phyloP scores from a whole-genome alignment of 1,139 yeast genomes.

The Hansenula anomala region DNA sequence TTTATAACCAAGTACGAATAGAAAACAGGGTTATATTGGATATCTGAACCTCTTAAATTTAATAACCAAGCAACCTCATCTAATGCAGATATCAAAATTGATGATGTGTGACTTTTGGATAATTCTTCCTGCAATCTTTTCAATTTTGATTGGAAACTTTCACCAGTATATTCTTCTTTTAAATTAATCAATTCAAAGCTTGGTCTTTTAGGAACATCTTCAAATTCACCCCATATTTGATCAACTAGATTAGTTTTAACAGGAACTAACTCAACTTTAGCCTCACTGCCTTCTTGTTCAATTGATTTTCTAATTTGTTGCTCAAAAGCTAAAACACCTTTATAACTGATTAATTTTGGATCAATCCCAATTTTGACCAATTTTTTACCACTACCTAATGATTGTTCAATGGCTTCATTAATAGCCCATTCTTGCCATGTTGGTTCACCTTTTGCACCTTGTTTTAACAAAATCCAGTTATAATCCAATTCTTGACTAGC shows the following conservation, averaged over 20 bases:
- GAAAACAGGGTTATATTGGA: slow-evolving; percentile 88
- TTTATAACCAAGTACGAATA: slow-evolving; percentile 70
- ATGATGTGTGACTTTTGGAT: slow-evolving; percentile 29
- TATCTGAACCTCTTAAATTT: slow-evolving; percentile 82
- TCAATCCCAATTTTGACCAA: slow-evolving; percentile 41
- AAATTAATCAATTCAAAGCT: slow-evolving; percentile 41
- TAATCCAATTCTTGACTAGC: slow-evolving; percentile 84
- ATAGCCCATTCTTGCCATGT: slow-evolving; percentile 90
- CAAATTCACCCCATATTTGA: slow-evolving; percentile 60
- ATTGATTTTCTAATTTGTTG: slow-evolving; percentile 26
- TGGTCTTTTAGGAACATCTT: slow-evolving; percentile 43
- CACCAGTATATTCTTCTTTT: slow-evolving; percentile 44
- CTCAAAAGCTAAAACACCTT: slow-evolving; percentile 33
- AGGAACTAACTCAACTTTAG: slow-evolving; percentile 57
- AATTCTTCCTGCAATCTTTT: slow-evolving; percentile 22
- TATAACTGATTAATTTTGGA: slow-evolving; percentile 64
- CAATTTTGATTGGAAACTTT: slow-evolving; percentile 36
- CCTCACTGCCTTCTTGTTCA: slow-evolving; percentile 23
- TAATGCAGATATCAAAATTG: slow-evolving; percentile 42
- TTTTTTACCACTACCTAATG: slow-evolving; percentile 31
- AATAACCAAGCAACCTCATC: slow-evolving; percentile 94
- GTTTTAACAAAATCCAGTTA: slow-evolving; percentile 83
- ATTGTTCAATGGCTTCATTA: slow-evolving; percentile 54
- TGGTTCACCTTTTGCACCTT: slow-evolving; percentile 68
- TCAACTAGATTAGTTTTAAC: slow-evolving; percentile 71